phyloP scores from a whole-genome alignment of 306 rosid genomes.

The Gleditsia sinensis region DNA sequence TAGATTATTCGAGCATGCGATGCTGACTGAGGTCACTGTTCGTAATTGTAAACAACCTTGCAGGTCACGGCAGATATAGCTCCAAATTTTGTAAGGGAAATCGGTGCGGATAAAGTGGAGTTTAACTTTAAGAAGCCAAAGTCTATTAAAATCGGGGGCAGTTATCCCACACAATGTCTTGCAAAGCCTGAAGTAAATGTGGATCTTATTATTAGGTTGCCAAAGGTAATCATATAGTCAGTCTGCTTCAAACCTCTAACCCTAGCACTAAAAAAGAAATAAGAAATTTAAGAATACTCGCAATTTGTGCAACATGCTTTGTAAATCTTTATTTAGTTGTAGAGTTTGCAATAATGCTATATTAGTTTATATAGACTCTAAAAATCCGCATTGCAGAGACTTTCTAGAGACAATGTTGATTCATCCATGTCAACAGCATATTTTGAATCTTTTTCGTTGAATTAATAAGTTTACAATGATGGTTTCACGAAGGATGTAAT shows the following conservation, averaged over 20 bases:
- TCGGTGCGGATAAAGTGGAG: slow-evolving; percentile 86
- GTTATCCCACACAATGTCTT: slow-evolving; percentile 61
- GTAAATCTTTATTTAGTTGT: neutral
- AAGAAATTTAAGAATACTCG: neutral
- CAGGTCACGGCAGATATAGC: slow-evolving; percentile 72
- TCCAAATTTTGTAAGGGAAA: slow-evolving; percentile 68
- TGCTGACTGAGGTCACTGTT: neutral
- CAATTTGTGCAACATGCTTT: neutral
- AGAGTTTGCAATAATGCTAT: neutral
- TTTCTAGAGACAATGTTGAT: neutral
- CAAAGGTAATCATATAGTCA: slow-evolving; percentile 56
- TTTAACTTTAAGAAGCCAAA: slow-evolving; percentile 75
- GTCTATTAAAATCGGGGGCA: slow-evolving; percentile 62
- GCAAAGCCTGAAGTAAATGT: slow-evolving; percentile 67
- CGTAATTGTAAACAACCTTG: neutral
- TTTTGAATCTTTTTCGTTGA: neutral
- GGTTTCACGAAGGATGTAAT: neutral
- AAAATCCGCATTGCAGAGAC: neutral
- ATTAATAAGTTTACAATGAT: neutral
- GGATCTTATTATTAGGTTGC: slow-evolving; percentile 72
- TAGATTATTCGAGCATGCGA: neutral
- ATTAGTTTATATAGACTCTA: neutral
- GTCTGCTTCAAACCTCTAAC: neutral
- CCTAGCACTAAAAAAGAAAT: neutral
- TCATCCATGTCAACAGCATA: neutral